Evolutionary conservation across 164 flowering plant genomes (phyloP), one percentile per base, ranked within the genome.

Genomic region (Tetrastigma voinierianum): DNA sequence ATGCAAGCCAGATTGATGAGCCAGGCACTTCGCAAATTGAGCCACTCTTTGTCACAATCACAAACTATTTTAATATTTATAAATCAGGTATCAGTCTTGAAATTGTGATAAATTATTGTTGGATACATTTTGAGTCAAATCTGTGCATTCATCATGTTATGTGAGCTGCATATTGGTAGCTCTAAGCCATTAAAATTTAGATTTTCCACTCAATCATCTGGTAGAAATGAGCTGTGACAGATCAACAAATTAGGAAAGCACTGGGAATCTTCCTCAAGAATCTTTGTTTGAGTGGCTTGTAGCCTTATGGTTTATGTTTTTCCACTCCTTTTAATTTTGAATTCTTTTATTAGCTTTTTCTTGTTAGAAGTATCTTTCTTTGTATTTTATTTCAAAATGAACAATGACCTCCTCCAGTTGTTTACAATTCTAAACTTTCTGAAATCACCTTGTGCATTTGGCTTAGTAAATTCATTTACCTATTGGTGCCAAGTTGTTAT

Each of bases 1-100:
- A 80, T 95, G 94, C 99, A 95, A 84, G 98, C 99, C 44, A 84
- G 98, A 81, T 59, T 95, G 73, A 95, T 92, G 99, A 95, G 97
- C 76, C 98, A 95, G 74, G 99, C 99, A 6, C 96, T 95, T 60
- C 91, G 98, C 61, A 95, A 95, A 78, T 67, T 95, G 80, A 83
- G 96, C 76, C 97, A 92, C 73, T 95, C 98, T 43, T 75, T 95
- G 58, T 90, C 98, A 23, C 73, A 75, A 24, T 92, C 99, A 17
- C 89, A 92, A 72, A 89, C 93, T 56, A 80, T 92, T 44, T 74
- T 95, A 73, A 72, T 95, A 14, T 95, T 92, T 74, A 78, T 84
- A 70, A 95, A 95, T 80, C 99, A 95, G 97, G 99, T 88, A 59
- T 55, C 7, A 24, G 4, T 14, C 49, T 43, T 60, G 46, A 51